phyloP scores from a whole-genome alignment of 768 basidiomycete species.

The Leccinum uliginosum region DNA sequence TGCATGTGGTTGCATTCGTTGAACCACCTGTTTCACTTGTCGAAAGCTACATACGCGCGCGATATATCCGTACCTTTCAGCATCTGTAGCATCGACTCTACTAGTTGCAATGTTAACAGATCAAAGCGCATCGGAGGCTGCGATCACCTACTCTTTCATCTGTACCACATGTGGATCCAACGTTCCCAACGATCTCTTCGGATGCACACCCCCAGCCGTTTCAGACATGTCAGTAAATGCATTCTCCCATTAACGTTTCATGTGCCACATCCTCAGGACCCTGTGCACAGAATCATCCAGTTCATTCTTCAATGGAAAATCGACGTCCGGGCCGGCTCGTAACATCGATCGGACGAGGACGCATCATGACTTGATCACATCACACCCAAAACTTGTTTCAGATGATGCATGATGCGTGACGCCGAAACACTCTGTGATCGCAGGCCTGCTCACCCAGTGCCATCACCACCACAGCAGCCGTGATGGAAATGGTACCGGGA shows the following conservation, averaged over 20 bases:
- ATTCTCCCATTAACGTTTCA: too few relatives aligned
- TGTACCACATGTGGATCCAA: neutral
- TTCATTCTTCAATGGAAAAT: too few relatives aligned
- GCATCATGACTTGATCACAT: neutral
- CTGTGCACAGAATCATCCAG: too few relatives aligned
- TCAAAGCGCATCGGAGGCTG: neutral
- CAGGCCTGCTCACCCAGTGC: neutral
- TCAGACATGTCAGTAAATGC: too few relatives aligned
- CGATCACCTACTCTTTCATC: neutral
- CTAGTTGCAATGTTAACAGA: neutral
- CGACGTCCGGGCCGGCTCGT: too few relatives aligned
- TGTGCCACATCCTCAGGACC: too few relatives aligned
- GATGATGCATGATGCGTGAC: neutral
- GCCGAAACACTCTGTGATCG: neutral
- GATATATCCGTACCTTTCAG: too few relatives aligned
- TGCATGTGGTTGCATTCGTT: neutral
- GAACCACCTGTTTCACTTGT: neutral
- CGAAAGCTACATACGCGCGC: neutral
- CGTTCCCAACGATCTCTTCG: neutral
- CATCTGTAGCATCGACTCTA: too few relatives aligned
- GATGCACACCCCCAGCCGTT: neutral
- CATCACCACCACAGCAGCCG: neutral
- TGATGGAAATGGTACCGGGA: neutral
- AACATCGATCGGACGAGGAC: neutral
- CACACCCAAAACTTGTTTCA: neutral